These are phyloP conservation scores for Stephania cephalantha DNA, from an alignment of 164 flowering plant species.

Conservation along the genomic window DNA sequence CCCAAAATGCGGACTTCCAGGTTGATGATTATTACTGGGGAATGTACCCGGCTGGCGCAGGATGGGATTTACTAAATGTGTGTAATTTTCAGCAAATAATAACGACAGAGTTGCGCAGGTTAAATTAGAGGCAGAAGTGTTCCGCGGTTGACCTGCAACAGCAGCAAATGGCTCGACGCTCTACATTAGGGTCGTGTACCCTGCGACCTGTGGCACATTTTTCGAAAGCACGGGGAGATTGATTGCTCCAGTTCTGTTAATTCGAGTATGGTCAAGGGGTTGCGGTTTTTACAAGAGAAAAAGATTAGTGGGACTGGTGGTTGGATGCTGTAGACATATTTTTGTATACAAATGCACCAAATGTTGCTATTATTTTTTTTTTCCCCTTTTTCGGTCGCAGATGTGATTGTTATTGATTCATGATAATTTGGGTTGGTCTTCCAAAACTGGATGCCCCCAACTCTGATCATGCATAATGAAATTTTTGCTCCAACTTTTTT, in stretches of 20 bases:
- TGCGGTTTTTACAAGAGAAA: neutral
- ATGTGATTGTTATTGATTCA: constrained; percentile 19
- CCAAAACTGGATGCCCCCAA: constrained; percentile 17
- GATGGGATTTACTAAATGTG: neutral
- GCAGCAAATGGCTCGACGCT: neutral
- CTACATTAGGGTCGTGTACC: neutral
- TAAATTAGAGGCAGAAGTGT: neutral
- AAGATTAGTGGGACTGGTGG: neutral
- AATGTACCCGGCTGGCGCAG: neutral
- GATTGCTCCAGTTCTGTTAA: neutral
- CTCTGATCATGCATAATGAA: constrained; percentile 15
- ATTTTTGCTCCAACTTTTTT: neutral
- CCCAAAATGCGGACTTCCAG: neutral
- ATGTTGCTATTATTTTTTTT: neutral
- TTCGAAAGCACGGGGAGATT: neutral
- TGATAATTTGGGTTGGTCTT: constrained; percentile 18
- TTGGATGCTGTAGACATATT: neutral
- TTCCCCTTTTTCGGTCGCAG: neutral
- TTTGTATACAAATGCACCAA: constrained; percentile 16
- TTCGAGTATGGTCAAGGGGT: neutral
- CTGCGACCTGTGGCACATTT: neutral
- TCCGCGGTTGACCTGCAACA: neutral
- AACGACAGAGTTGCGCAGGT: neutral
- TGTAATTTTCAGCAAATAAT: neutral
- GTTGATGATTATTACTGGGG: neutral